phyloP scores from a whole-genome alignment of 805 yeast genomes.

The Metschnikowia sp. region DNA sequence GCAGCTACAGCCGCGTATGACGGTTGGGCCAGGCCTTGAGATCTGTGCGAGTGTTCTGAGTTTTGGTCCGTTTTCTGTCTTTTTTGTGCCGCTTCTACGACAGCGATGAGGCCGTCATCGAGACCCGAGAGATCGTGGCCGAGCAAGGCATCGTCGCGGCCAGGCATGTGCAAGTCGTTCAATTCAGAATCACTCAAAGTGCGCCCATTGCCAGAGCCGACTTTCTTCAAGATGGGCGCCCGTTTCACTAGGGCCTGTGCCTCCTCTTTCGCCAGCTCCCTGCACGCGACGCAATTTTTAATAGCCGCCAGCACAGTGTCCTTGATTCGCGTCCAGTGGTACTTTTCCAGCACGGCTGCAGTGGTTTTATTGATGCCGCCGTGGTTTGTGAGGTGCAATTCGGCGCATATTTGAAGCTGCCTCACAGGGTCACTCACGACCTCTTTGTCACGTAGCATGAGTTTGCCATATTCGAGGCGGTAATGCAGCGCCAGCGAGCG shows the following conservation, averaged over 20 bases:
- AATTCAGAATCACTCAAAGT: constrained; percentile 27
- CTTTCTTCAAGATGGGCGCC: neutral
- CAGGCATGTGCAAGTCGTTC: constrained; percentile 16
- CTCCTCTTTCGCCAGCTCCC: constrained; percentile 40
- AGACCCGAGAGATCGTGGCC: constrained; percentile 41
- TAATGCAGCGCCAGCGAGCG: constrained; percentile 80
- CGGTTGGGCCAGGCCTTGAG: constrained; percentile 14
- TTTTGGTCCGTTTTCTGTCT: constrained; percentile 27
- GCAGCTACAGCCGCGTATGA: constrained; percentile 36
- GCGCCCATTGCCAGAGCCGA: neutral
- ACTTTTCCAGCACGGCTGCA: constrained; percentile 67
- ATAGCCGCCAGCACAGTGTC: constrained; percentile 81
- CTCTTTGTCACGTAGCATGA: constrained; percentile 74
- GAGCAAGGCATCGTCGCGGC: constrained; percentile 27
- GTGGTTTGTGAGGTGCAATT: constrained; percentile 66
- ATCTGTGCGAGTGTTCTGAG: neutral
- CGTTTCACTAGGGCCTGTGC: constrained; percentile 14
- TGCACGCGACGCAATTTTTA: constrained; percentile 71
- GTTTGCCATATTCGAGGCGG: constrained; percentile 62
- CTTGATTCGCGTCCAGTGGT: constrained; percentile 90
- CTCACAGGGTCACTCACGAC: constrained; percentile 75
- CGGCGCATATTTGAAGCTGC: constrained; percentile 72
- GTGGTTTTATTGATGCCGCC: constrained; percentile 90
- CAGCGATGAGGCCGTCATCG: constrained; percentile 52
- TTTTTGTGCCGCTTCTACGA: constrained; percentile 56